phyloP scores from a whole-genome alignment of 768 basidiomycete species.

The Lactarius hengduanensis region DNA sequence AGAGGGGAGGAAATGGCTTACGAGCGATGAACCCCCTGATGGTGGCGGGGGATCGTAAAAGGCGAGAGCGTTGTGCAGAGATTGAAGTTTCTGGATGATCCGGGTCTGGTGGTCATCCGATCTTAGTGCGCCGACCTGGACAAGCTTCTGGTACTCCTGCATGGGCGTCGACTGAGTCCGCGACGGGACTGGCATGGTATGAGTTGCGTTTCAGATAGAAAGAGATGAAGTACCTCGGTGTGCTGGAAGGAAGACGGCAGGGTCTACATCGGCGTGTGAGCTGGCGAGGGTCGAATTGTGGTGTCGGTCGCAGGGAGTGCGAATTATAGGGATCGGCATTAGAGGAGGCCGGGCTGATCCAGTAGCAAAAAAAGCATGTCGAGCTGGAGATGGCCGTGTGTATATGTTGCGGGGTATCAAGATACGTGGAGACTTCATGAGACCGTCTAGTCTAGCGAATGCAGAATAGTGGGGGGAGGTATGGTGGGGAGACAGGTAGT shows the following conservation, averaged over 20 bases:
- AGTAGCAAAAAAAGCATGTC: background rate
- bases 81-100: slow-evolving; percentile 81
- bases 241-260: background rate
- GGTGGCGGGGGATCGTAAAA: slow-evolving; percentile 63
- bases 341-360: background rate
- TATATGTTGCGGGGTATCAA: slow-evolving; percentile 14
- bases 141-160: slow-evolving; percentile 47
- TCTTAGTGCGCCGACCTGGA: slow-evolving; percentile 53
- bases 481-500: background rate
- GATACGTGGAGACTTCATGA: slow-evolving; percentile 7
- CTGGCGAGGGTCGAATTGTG: slow-evolving; percentile 16
- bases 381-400: background rate
- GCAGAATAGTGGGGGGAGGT: background rate
- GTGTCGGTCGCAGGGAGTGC: background rate
- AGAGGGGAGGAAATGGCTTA: slow-evolving; percentile 28
- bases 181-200: background rate
- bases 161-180: slow-evolving; percentile 32
- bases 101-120: slow-evolving; percentile 82
- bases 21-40: slow-evolving; percentile 36
- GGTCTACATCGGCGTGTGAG: slow-evolving; percentile 1
- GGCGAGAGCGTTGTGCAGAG: slow-evolving; percentile 68
- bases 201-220: background rate
- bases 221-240: slow-evolving; percentile 8
- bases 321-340: background rate
- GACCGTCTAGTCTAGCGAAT: background rate